Percentiles rank a stretch among this genome's conserved stretches.
These are phyloP conservation scores for Xerocomellus dryophilus DNA, from an alignment of 768 basidiomycete genomes.

Conservation along the genomic window DNA sequence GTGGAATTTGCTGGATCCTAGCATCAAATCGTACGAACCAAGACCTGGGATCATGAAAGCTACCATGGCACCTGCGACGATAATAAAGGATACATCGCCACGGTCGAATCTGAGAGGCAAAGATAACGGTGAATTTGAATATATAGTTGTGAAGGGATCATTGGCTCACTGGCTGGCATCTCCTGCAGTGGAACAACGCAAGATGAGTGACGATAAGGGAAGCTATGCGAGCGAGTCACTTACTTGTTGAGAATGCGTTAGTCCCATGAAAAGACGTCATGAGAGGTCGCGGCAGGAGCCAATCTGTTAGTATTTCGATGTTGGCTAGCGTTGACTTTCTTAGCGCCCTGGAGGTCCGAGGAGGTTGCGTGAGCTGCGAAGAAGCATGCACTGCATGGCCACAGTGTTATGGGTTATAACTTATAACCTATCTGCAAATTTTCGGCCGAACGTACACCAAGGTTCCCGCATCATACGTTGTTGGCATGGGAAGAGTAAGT, in stretches of 20 bases:
- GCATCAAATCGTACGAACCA: constrained; percentile 37
- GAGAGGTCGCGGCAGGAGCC: neutral
- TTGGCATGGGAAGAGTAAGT: too few species aligned
- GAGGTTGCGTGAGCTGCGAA: neutral
- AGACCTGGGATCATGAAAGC: constrained; percentile 77
- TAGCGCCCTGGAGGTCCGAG: neutral
- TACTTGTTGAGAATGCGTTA: constrained; percentile 9
- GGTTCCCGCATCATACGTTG: too few species aligned
- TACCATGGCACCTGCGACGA: constrained; percentile 66
- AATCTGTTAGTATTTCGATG: neutral
- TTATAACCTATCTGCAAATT: too few species aligned
- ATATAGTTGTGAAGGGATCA: neutral
- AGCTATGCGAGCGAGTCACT: neutral
- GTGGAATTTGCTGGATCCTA: neutral
- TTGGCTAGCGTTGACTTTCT: neutral
- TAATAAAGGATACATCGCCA: constrained; percentile 71
- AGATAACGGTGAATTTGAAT: constrained; percentile 5
- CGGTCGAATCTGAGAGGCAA: constrained; percentile 52
- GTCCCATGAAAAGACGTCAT: constrained; percentile 5
- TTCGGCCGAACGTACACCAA: neutral
- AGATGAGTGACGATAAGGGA: constrained; percentile 12
- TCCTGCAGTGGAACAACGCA: constrained; percentile 11
- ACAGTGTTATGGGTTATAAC: too few species aligned
- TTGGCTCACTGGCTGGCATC: constrained; percentile 29
- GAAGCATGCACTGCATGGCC: neutral